Evolutionary conservation across 2,329 filamentous ascomycete genomes (phyloP).

Genomic region (Sporothrix euskadiensis): DNA sequence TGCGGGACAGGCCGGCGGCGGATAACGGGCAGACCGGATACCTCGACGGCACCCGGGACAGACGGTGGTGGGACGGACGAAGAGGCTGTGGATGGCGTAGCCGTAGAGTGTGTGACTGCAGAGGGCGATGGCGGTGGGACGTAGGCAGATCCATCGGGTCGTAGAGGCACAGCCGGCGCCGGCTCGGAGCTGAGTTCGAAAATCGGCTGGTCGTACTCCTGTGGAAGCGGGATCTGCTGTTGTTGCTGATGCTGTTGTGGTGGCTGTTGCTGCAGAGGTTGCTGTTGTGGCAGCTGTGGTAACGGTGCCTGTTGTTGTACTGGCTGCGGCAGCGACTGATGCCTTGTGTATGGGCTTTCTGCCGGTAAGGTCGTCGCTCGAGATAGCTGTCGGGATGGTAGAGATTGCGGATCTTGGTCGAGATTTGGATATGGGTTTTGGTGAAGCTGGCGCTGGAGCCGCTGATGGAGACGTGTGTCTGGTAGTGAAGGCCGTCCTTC

Average conservation of each 20-base stretch:
- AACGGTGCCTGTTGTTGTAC: not conserved
- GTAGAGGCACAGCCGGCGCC: not conserved
- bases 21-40: conserved; percentile 22
- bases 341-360: not conserved
- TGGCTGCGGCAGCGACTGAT: not conserved
- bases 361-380: not conserved
- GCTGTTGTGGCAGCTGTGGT: not conserved
- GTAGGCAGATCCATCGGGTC: conserved; percentile 15
- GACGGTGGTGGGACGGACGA: conserved; percentile 3
- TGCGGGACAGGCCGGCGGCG: conserved; percentile 27
- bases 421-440: not conserved
- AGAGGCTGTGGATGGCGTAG: not conserved
- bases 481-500: not conserved
- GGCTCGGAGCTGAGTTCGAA: conserved; percentile 22
- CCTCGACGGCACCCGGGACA: conserved; percentile 11
- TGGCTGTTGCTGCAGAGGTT: not conserved
- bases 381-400: not conserved
- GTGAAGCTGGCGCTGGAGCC: conserved; percentile 6
- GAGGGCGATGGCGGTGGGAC: not conserved
- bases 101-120: not conserved
- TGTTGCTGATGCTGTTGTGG: not conserved
- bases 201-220: conserved; percentile 1
- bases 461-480: conserved; percentile 28
- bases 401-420: not conserved
- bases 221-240: not conserved